Conservation (phyloP, 2,329 filamentous ascomycete genomes). For the Nemania bipapillata region DNA sequence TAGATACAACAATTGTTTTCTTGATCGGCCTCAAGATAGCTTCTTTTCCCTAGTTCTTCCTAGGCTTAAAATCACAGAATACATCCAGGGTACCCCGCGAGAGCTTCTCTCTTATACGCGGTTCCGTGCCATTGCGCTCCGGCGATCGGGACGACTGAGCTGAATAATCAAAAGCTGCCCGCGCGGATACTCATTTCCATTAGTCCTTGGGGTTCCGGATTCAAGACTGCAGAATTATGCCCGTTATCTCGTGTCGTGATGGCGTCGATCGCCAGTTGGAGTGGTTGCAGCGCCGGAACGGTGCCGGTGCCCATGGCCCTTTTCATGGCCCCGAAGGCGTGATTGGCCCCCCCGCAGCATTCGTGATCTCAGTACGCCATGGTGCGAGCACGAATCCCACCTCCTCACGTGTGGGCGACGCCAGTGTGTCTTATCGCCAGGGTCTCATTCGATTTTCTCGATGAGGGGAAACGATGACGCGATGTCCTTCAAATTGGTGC, state of each 20-base stretch:
- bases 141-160: constrained; percentile 23
- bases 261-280: constrained; percentile 9
- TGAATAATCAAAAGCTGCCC: constrained; percentile 28
- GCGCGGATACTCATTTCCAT: neutral
- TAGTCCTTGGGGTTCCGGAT: neutral
- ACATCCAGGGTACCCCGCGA: constrained; percentile 3
- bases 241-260: constrained; percentile 22
- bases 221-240: constrained; percentile 2
- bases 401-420: constrained; percentile 2
- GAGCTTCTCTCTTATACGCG: constrained; percentile 22
- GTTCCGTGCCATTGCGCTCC: constrained; percentile 1
- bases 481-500: constrained; percentile 38
- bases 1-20: neutral
- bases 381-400: constrained; percentile 33
- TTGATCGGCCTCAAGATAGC: neutral
- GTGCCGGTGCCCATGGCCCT: neutral
- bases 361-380: constrained; percentile 36
- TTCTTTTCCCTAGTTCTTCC: too few relatives aligned
- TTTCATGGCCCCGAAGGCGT: constrained; percentile 10
- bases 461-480: constrained; percentile 38
- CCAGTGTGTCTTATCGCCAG: constrained; percentile 17
- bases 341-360: constrained; percentile 37
- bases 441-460: constrained; percentile 20
- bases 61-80: too few relatives aligned
- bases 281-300: constrained; percentile 1